Percentiles rank a stretch among this genome's conserved stretches.
Conservation (phyloP, 106 monocot genomes). For the Ottelia alismoides region DNA sequence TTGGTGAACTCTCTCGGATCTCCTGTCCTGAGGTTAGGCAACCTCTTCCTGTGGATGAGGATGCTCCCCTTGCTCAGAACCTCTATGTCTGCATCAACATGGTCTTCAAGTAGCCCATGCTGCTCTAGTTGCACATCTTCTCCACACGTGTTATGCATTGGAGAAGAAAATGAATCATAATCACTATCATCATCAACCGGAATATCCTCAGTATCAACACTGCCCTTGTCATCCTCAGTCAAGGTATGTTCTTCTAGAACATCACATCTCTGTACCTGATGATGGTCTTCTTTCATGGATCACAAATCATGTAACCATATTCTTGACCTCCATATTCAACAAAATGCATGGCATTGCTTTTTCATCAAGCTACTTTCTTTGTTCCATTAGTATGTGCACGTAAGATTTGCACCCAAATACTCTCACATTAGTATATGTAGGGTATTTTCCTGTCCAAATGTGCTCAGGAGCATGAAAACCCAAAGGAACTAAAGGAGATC, state of each 20-base stretch:
- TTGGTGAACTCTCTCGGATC: background rate
- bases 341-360: slow-evolving; percentile 2
- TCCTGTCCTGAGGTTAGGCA: background rate
- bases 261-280: slow-evolving; percentile 1
- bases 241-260: slow-evolving; percentile 1
- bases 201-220: background rate
- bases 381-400: background rate
- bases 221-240: background rate
- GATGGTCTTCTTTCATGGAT: background rate
- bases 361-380: slow-evolving; percentile 2
- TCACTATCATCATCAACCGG: background rate
- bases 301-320: slow-evolving; percentile 1
- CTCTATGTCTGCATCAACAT: background rate
- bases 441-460: background rate
- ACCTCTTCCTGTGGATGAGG: background rate
- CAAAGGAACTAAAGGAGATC: background rate
- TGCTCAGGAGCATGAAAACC: background rate
- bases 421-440: background rate
- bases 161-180: background rate
- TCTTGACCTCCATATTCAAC: slow-evolving; percentile 4
- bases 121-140: background rate
- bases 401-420: background rate
- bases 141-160: background rate
- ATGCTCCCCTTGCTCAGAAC: background rate
- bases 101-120: background rate